A percentile compares a stretch with the other conserved stretches of the same genome.
Conservation (phyloP, 2,329 filamentous ascomycete species). For the Ciborinia camelliae region DNA sequence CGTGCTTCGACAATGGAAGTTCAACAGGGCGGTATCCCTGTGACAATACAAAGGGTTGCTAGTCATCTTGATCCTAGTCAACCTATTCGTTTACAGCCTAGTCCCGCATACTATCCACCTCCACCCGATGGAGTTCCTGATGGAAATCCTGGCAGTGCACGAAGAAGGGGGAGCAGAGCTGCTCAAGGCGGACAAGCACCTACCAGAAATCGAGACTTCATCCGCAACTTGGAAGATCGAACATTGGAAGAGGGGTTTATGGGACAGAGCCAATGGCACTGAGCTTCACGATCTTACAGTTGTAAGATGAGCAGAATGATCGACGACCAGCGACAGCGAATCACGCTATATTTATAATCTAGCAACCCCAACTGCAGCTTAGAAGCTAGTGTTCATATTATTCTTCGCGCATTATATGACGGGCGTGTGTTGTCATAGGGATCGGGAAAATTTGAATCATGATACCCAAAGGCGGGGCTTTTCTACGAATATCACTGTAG, state of each 20-base stretch:
- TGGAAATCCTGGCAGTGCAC: slow-evolving; percentile 54
- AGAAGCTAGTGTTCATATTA: slow-evolving; percentile 18
- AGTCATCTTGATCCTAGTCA: slow-evolving; percentile 93
- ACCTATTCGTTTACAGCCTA: slow-evolving; percentile 90
- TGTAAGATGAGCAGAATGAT: slow-evolving; percentile 10
- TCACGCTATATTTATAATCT: slow-evolving; percentile 6
- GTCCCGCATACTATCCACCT: slow-evolving; percentile 94
- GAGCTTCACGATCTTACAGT: slow-evolving; percentile 36
- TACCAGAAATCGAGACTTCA: slow-evolving; percentile 76
- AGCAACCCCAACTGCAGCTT: slow-evolving; percentile 4
- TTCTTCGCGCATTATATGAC: slow-evolving; percentile 13
- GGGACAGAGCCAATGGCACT: slow-evolving; percentile 67
- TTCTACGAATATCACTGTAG: slow-evolving; percentile 8
- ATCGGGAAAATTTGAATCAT: slow-evolving; percentile 18
- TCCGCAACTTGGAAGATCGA: slow-evolving; percentile 89
- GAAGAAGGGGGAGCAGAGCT: slow-evolving; percentile 72
- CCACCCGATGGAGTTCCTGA: slow-evolving; percentile 77
- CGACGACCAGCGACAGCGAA: not conserved
- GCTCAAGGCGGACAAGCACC: slow-evolving; percentile 54
- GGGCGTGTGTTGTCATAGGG: slow-evolving; percentile 14
- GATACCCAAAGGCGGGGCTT: slow-evolving; percentile 19
- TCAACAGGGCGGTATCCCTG: slow-evolving; percentile 87
- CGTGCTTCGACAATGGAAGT: slow-evolving; percentile 96
- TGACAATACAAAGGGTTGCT: slow-evolving; percentile 88
- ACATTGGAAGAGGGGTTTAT: slow-evolving; percentile 92